phyloP scores from a whole-genome alignment of 305 asterid genomes.

The Solanum hybrid region DNA sequence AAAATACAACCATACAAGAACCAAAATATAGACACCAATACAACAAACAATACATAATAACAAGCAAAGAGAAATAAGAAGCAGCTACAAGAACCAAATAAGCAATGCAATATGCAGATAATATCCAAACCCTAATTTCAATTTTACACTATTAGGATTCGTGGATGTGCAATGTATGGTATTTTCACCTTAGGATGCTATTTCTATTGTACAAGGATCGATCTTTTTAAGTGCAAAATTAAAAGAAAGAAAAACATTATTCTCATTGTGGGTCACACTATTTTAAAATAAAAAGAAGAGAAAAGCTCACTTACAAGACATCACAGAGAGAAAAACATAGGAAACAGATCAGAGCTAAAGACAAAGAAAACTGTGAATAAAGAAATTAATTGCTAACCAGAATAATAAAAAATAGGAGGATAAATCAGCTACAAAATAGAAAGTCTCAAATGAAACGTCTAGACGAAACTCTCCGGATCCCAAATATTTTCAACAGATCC shows the following conservation, averaged over 20 bases:
- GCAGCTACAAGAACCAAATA: not conserved
- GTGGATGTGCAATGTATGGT: not conserved
- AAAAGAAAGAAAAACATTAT: too few relatives aligned
- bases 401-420: too few relatives aligned
- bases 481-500: not conserved
- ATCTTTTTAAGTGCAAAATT: too few relatives aligned
- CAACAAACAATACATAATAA: not conserved
- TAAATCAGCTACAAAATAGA: not conserved
- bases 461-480: not conserved
- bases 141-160: not conserved
- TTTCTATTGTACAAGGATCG: not conserved
- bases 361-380: too few relatives aligned
- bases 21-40: not conserved
- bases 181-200: not conserved
- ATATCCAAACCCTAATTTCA: not conserved
- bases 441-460: too few relatives aligned
- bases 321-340: not conserved
- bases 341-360: not conserved
- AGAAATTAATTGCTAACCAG: not conserved
- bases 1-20: not conserved
- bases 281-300: not conserved
- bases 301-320: not conserved
- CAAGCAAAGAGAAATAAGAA: not conserved
- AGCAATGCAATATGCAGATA: not conserved
- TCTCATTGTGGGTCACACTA: not conserved